Percentiles rank a stretch among this genome's conserved stretches.
These are phyloP conservation scores for Gnomoniopsis sp. DNA, from an alignment of 2,329 filamentous ascomycete species.

Conservation along the genomic window DNA sequence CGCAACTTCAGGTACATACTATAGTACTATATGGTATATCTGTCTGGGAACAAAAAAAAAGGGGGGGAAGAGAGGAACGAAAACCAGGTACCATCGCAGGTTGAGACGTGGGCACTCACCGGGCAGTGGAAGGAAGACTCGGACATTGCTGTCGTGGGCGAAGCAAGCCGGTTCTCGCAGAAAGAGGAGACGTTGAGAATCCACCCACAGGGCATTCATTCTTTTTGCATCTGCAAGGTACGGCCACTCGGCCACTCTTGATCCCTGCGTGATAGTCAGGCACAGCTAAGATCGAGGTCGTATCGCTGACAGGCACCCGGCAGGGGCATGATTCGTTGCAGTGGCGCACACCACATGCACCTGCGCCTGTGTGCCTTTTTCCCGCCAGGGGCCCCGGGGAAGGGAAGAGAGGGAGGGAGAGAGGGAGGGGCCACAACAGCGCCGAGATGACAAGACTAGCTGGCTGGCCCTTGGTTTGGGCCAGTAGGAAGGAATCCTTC, in stretches of 20 bases:
- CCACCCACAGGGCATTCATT: constrained; percentile 7
- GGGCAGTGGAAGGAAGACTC: not conserved
- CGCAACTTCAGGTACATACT: no score
- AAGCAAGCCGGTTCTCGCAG: not conserved
- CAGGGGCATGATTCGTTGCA: not conserved
- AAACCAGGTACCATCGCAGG: not conserved
- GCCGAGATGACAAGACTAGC: not conserved
- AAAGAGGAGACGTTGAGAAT: constrained; percentile 7
- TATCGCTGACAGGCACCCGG: constrained; percentile 10
- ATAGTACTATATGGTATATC: no score
- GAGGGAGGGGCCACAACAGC: constrained; percentile 5
- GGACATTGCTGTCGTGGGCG: not conserved
- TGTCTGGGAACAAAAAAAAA: not conserved
- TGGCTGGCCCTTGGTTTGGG: not conserved
- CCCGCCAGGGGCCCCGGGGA: no score
- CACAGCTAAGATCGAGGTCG: constrained; percentile 13
- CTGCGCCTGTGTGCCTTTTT: no score
- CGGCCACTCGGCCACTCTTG: constrained; percentile 1
- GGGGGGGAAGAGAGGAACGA: not conserved
- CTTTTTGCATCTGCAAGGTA: constrained; percentile 20
- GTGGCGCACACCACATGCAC: not conserved
- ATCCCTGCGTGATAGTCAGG: constrained; percentile 15
- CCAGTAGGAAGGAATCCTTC: not conserved
- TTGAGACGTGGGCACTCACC: not conserved
- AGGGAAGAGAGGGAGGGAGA: no score